Conservation (phyloP, 2,329 filamentous ascomycete genomes). For the Ceratocystis variospora region DNA sequence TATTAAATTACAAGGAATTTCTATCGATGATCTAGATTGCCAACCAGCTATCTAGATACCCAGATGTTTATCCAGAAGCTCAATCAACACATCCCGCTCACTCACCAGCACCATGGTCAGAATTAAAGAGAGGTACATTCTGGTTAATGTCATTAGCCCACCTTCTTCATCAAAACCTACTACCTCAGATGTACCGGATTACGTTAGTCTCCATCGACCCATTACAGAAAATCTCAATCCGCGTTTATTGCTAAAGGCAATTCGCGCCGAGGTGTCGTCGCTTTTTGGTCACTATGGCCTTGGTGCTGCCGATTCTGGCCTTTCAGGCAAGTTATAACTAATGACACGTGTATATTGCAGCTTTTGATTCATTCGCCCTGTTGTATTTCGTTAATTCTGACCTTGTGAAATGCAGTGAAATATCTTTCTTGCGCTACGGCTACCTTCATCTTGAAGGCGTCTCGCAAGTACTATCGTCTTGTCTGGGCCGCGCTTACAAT, state of each 20-base stretch:
- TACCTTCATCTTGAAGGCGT: constrained; percentile 78
- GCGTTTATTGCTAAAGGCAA: constrained; percentile 49
- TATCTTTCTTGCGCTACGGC: constrained; percentile 87
- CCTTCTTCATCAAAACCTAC: constrained; percentile 30
- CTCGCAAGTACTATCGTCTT: constrained; percentile 68
- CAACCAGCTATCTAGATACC: too few species aligned
- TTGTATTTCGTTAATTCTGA: neutral
- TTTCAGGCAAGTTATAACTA: constrained; percentile 42
- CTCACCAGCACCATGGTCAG: constrained; percentile 55
- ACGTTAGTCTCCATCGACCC: constrained; percentile 65
- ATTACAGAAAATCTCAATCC: constrained; percentile 58
- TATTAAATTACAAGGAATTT: constrained; percentile 8
- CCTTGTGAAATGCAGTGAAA: constrained; percentile 51
- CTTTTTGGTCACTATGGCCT: constrained; percentile 84
- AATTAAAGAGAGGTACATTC: constrained; percentile 87
- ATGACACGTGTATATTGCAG: neutral
- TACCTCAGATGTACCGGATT: constrained; percentile 36
- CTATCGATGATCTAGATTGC: neutral
- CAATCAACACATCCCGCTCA: neutral
- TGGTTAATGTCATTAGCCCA: constrained; percentile 88
- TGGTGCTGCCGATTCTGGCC: constrained; percentile 54
- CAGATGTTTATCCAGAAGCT: neutral
- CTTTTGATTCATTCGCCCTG: neutral
- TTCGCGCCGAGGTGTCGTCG: constrained; percentile 55
- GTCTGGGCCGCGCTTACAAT: constrained; percentile 84